phyloP scores from a whole-genome alignment of 148 eudicot genomes.

The Spergularia marina region DNA sequence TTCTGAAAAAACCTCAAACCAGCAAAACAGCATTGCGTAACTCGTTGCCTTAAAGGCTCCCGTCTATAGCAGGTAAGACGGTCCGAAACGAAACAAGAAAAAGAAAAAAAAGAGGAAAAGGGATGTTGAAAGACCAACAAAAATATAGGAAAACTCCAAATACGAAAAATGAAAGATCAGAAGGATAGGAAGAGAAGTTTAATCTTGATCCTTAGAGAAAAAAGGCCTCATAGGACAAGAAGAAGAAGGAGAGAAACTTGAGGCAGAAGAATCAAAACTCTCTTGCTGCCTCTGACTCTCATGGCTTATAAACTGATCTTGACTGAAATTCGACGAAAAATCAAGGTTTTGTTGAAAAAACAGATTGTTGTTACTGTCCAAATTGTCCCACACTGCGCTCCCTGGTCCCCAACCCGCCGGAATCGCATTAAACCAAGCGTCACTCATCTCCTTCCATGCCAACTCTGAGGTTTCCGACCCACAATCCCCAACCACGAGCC shows the following conservation, averaged over 20 bases:
- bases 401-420: conserved; percentile 89
- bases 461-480: conserved; percentile 35
- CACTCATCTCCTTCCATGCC: conserved; percentile 73
- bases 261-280: conserved; percentile 26
- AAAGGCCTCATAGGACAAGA: conserved; percentile 54
- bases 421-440: conserved; percentile 69
- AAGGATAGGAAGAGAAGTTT: neutral
- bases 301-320: conserved; percentile 1
- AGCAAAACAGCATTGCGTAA: neutral
- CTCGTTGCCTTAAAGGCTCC: neutral
- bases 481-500: conserved; percentile 23
- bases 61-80: neutral
- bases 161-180: neutral
- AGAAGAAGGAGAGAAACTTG: conserved; percentile 38
- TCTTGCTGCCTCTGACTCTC: conserved; percentile 22
- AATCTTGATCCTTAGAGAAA: conserved; percentile 43
- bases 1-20: conserved; percentile 35
- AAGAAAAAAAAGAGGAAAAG: neutral
- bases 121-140: neutral
- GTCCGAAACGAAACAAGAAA: neutral
- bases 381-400: conserved; percentile 83
- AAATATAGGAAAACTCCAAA: neutral
- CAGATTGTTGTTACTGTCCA: conserved; percentile 52
- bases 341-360: conserved; percentile 44
- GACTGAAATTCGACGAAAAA: conserved; percentile 28